Evolutionary conservation across 1,284 basidiomycete species (phyloP).

Genomic region (Sanghuangporus baumii): DNA sequence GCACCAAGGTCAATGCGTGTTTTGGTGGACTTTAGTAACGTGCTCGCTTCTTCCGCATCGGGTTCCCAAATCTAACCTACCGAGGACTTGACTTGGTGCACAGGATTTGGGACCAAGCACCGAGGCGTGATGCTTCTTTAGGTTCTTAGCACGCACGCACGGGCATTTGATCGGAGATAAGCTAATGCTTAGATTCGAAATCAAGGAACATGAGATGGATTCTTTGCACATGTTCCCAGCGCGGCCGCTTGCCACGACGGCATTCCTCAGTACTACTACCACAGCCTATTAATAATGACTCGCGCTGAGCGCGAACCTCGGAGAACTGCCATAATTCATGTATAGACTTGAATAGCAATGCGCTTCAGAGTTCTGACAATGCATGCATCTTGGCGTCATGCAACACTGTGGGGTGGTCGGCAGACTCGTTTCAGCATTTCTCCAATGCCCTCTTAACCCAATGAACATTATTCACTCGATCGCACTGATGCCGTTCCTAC

Average conservation of each 20-base stretch:
- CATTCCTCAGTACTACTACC: neutral
- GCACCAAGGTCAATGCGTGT: too few species aligned
- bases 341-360: neutral
- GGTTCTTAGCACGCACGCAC: neutral
- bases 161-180: constrained; percentile 13
- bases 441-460: too few species aligned
- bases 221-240: neutral
- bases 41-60: neutral
- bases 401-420: neutral
- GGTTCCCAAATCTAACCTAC: neutral
- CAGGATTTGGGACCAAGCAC: constrained; percentile 12
- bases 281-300: neutral
- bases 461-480: too few species aligned
- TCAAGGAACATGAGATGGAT: neutral
- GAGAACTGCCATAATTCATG: too few species aligned
- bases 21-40: too few species aligned
- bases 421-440: too few species aligned
- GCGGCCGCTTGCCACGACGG: constrained; percentile 4
- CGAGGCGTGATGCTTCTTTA: neutral
- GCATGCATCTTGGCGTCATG: neutral
- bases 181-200: neutral
- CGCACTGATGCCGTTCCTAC: too few species aligned
- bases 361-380: neutral
- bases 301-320: neutral
- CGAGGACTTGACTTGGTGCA: neutral